Evolutionary conservation across 495 filamentous ascomycete species (phyloP).

Genomic region (Arthonia radiata): DNA sequence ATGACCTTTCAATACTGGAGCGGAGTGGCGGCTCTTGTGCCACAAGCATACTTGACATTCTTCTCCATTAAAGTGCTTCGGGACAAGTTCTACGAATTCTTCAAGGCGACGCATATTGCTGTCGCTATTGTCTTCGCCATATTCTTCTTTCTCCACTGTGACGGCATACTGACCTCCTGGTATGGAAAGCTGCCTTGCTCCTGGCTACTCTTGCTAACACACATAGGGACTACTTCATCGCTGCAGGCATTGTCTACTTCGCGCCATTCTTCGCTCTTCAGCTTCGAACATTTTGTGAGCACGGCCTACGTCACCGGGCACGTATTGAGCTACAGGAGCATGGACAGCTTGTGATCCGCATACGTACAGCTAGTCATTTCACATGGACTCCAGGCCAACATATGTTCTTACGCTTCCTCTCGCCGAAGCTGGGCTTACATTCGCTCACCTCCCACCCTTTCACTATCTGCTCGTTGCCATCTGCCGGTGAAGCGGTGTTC

Average conservation of each 20-base stretch:
- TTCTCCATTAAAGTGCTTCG: constrained; percentile 23
- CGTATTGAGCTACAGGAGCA: no score
- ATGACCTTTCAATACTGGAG: constrained; percentile 26
- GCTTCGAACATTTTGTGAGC: constrained; percentile 20
- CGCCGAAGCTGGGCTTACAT: constrained; percentile 17
- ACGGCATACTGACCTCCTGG: constrained; percentile 30
- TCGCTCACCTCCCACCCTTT: constrained; percentile 24
- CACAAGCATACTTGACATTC: constrained; percentile 28
- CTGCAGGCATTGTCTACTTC: constrained; percentile 24
- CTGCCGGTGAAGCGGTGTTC: constrained; percentile 16
- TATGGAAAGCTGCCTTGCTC: constrained; percentile 5
- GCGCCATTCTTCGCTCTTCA: constrained; percentile 17
- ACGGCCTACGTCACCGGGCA: constrained; percentile 21
- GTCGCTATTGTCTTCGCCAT: constrained; percentile 26
- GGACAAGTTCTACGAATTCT: constrained; percentile 34
- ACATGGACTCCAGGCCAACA: constrained; percentile 25
- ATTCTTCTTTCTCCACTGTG: constrained; percentile 34
- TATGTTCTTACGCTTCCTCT: constrained; percentile 23
- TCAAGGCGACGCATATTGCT: constrained; percentile 29
- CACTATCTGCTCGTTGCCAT: constrained; percentile 20
- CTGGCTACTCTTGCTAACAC: no score
- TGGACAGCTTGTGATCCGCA: no score
- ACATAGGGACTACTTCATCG: constrained; percentile 33
- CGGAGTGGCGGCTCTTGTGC: constrained; percentile 26
- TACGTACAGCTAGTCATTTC: constrained; percentile 21